Evolutionary conservation across 768 basidiomycete species (phyloP), one percentile per base, ranked within the genome.

Genomic region (Rhizopogon sp.): DNA sequence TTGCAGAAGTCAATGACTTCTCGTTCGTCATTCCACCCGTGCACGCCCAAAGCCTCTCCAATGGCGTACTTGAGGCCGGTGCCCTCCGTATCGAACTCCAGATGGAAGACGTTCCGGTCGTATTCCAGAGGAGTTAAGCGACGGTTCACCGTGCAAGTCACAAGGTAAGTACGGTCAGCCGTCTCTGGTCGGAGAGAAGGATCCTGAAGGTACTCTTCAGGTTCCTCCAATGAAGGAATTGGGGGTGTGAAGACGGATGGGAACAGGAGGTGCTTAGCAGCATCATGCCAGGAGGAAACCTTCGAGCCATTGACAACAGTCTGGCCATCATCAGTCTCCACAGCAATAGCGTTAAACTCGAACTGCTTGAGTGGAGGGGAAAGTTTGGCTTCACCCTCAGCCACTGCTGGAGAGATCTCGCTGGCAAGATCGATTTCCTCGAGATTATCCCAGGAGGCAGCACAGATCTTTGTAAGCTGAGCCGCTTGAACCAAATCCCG

Each of bases 21-120:
- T 51, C 79, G 72, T 41, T 82, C 81, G 66, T 98, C 94, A 70
- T 99, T 98, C 94, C 95, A 98, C 6, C 97, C 97, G 67, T 99
- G 94, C 42, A 98, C 79, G 43, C 95, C 97, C 40, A 99, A 84
- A 11, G 97, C 97, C 72, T 98, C 97, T 54, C 97, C 97, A 54
- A 98, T 93, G 37, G 83, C 85, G 70, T 99, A 99, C 72, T 88
- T 93, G 58, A 99, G 79, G 8, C 94, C 94, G 22, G 97, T 99
- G 33, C 91, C 90, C 28, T 81, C 75, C 3, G 91, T 93, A 68
- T 94, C 85, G 67, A 99, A 95, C 75, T 98, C 97, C 61, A 99
- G 80, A 74, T 99, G 97, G 79, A 98, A 98, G 33, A 99, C 94
- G 72, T 99, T 98, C 62, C 97, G 91, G 71, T 98, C 90, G 73